Evolutionary conservation across 352 stramenopile species (phyloP), one percentile per base, ranked within the genome.

Genomic region (Phytophthora foliorum): DNA sequence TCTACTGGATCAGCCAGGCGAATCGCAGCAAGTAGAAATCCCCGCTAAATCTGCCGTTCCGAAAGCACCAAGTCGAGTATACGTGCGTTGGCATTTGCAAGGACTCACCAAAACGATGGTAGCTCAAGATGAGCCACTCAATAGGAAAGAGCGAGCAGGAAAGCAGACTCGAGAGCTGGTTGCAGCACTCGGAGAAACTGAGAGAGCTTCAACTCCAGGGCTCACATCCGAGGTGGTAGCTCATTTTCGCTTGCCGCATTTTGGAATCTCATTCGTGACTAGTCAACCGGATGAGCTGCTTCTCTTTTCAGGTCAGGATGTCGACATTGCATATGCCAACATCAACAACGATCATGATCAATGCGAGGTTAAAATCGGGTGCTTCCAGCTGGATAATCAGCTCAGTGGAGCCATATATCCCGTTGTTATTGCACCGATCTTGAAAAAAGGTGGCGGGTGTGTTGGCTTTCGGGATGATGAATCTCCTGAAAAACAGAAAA

Each of bases 311-410:
- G 82, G 87, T 0, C 72, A 92, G 54, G 74, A 90, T 7, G 69
- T 94, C 2, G 82, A 90, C 32, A 73, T 95, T 32, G 80, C 75
- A 9, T 93, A 91, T 38, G 81, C 78, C 2, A 88, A 89, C 29
- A 82, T 81, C 2, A 74, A 84, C 38, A 81, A 86, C 25, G 85
- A 94, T 34, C 86, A 97, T 42, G 86, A 95, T 48, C 80, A 93
- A 52, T 85, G 91, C 22, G 90, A 97, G 65, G 63, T 96, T 38
- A 94, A 94, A 50, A 81, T 97, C 24, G 80, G 85, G 4, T 89
- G 80, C 19, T 85, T 97, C 36, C 89, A 97, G 69, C 78, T 96
- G 0, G 90, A 96, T 50, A 97, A 95, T 34, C 89, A 97, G 42
- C 67, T 94, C 10, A 76, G 67, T 24, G 82, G 79, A 3, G 85